A percentile compares a stretch with the other conserved stretches of the same genome.
These are phyloP conservation scores for Sungouiozyma ichnusensis DNA, from an alignment of 805 yeast genomes.

Conservation along the genomic window DNA sequence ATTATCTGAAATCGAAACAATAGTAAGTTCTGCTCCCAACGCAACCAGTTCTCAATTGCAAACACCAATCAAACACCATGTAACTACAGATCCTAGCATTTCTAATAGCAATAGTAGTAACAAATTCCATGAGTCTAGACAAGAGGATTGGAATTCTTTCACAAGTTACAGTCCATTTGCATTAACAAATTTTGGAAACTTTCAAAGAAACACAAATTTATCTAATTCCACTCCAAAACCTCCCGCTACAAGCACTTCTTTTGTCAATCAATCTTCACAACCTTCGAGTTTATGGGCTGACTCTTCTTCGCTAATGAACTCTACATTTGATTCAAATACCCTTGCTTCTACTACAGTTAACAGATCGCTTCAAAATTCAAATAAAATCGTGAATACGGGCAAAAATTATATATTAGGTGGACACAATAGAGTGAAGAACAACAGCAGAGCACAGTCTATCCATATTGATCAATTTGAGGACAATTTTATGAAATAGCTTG, in stretches of 20 bases:
- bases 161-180: neutral
- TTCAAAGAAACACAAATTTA: neutral
- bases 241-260: neutral
- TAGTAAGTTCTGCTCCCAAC: neutral
- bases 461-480: conserved; percentile 26
- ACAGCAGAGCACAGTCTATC: conserved; percentile 27
- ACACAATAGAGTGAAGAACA: conserved; percentile 21
- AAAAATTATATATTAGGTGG: conserved; percentile 28
- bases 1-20: too few relatives aligned
- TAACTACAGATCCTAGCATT: neutral
- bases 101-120: conserved; percentile 2
- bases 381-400: conserved; percentile 24
- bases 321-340: neutral
- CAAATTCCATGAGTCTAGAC: neutral
- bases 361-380: neutral
- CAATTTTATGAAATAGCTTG: too few relatives aligned
- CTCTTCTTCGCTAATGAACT: neutral
- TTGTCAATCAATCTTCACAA: neutral
- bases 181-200: neutral
- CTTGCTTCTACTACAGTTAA: neutral
- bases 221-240: neutral
- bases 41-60: neutral
- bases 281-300: neutral
- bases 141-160: neutral
- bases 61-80: neutral